Conservation (phyloP, 2,329 filamentous ascomycete genomes). For the Capronia americana region DNA sequence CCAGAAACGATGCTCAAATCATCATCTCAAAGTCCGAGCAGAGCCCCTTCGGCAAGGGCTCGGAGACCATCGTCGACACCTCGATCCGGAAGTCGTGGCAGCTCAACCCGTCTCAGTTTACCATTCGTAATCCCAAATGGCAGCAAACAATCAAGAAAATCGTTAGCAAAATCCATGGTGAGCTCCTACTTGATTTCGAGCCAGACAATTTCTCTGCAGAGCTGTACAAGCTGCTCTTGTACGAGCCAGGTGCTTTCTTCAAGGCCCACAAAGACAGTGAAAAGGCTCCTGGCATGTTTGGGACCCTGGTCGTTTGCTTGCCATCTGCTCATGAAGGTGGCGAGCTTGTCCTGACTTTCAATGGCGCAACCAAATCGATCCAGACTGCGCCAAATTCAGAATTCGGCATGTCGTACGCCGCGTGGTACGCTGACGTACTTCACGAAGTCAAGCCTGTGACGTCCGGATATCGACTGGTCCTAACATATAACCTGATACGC, state of each 20-base stretch:
- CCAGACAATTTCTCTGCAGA: conserved; percentile 46
- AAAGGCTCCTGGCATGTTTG: conserved; percentile 58
- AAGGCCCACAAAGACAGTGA: conserved; percentile 57
- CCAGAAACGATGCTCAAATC: conserved; percentile 28
- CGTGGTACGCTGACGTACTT: conserved; percentile 61
- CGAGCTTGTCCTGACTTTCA: conserved; percentile 52
- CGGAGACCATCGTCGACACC: conserved; percentile 51
- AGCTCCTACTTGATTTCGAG: conserved; percentile 26
- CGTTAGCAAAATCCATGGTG: conserved; percentile 11
- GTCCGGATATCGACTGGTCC: conserved; percentile 57
- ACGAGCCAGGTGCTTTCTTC: conserved; percentile 59
- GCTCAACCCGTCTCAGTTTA: conserved; percentile 49
- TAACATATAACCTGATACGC: conserved; percentile 60
- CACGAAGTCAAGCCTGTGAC: conserved; percentile 59
- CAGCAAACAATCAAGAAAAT: conserved; percentile 22
- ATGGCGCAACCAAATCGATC: conserved; percentile 44
- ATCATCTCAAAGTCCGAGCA: conserved; percentile 36
- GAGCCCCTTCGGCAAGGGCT: conserved; percentile 49
- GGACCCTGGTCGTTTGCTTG: conserved; percentile 57
- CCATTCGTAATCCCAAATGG: conserved; percentile 48
- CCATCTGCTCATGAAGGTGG: conserved; percentile 59
- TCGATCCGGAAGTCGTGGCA: conserved; percentile 54
- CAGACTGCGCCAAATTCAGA: conserved; percentile 42
- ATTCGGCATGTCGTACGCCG: conserved; percentile 39
- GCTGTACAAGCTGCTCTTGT: conserved; percentile 58